Conservation (phyloP, 257 asterid species). For the Solanum chilense region DNA sequence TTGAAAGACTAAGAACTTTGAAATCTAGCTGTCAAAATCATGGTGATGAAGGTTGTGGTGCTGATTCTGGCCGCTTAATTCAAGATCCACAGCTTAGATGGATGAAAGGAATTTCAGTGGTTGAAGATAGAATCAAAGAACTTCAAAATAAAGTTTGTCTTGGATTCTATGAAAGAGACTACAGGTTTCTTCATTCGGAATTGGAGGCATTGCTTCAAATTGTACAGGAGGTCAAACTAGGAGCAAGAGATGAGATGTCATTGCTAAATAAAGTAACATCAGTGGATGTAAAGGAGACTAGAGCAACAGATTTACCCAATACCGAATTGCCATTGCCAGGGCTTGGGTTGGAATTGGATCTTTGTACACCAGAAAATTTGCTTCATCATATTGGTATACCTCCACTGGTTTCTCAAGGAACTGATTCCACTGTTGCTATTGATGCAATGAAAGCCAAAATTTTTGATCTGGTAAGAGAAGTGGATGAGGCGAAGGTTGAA, state of each 20-base stretch:
- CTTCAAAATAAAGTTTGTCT: slow-evolving; percentile 44
- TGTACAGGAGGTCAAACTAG: slow-evolving; percentile 47
- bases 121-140: slow-evolving; percentile 55
- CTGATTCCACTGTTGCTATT: slow-evolving; percentile 28
- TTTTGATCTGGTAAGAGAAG: slow-evolving; percentile 74
- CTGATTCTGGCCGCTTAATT: slow-evolving; percentile 25
- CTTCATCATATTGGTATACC: slow-evolving; percentile 48
- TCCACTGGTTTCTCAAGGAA: slow-evolving; percentile 45
- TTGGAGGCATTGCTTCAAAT: slow-evolving; percentile 47
- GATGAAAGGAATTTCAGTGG: slow-evolving; percentile 39
- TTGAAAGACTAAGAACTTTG: slow-evolving; percentile 36
- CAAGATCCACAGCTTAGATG: slow-evolving; percentile 30
- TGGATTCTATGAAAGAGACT: slow-evolving; percentile 41
- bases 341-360: slow-evolving; percentile 59
- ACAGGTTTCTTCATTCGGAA: slow-evolving; percentile 44
- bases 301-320: slow-evolving; percentile 7
- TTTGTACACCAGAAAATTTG: slow-evolving; percentile 62
- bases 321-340: slow-evolving; percentile 30
- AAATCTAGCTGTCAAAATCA: slow-evolving; percentile 35
- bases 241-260: slow-evolving; percentile 27
- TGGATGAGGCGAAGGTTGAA: slow-evolving; percentile 86
- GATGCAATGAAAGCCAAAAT: slow-evolving; percentile 75
- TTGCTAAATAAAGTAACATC: slow-evolving; percentile 14
- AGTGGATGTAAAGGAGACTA: slow-evolving; percentile 23
- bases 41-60: slow-evolving; percentile 10